phyloP scores from a whole-genome alignment of 208 protist species.

The Crithidia acanthocephali region DNA sequence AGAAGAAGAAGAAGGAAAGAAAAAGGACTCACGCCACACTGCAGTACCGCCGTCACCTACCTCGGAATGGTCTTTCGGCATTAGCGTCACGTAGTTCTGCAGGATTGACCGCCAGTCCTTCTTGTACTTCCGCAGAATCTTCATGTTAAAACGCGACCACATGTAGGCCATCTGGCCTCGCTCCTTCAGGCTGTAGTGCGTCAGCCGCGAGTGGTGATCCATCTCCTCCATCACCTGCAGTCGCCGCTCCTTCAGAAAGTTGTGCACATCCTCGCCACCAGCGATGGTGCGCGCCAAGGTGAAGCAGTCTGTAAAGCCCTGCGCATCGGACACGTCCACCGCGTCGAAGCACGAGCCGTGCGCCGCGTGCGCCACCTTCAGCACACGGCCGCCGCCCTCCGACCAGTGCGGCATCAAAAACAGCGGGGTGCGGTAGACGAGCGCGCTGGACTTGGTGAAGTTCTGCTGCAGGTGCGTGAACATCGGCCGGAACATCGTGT shows the following conservation, averaged over 20 bases:
- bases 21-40: background rate
- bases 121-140: slow-evolving; percentile 91
- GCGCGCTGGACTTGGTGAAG: slow-evolving; percentile 76
- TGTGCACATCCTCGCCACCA: slow-evolving; percentile 66
- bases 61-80: slow-evolving; percentile 64
- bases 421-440: slow-evolving; percentile 86
- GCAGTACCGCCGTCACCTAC: no score
- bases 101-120: slow-evolving; percentile 87
- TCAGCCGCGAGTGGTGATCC: slow-evolving; percentile 81
- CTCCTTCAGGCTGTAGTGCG: slow-evolving; percentile 85
- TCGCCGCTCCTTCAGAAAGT: slow-evolving; percentile 80
- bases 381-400: slow-evolving; percentile 82
- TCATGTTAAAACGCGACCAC: slow-evolving; percentile 89
- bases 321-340: slow-evolving; percentile 89
- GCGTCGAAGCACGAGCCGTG: slow-evolving; percentile 90
- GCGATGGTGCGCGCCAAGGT: slow-evolving; percentile 79
- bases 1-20: background rate
- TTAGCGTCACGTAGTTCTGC: slow-evolving; percentile 86
- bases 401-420: slow-evolving; percentile 92
- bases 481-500: slow-evolving; percentile 93
- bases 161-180: slow-evolving; percentile 90
- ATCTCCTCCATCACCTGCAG: slow-evolving; percentile 92
- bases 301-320: slow-evolving; percentile 93
- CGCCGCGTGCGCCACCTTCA: slow-evolving; percentile 89
- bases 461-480: slow-evolving; percentile 93